A percentile compares a stretch with the other conserved stretches of the same genome.
These are phyloP conservation scores for Betula pendula DNA, from an alignment of 306 rosid species.

Conservation along the genomic window DNA sequence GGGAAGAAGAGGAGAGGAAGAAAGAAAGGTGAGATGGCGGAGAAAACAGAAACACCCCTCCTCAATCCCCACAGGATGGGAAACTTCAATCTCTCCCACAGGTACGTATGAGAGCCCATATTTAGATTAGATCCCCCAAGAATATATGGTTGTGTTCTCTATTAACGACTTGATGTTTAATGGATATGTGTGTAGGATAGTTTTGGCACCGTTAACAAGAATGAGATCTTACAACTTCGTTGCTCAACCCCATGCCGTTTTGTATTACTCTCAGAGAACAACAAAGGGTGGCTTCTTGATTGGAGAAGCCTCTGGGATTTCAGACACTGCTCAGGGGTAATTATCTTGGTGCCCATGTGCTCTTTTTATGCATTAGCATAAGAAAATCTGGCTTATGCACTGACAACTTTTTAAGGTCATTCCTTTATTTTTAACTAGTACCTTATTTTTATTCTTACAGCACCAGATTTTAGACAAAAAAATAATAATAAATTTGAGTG, in stretches of 20 bases:
- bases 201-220: slow-evolving; percentile 49
- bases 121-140: too few species aligned
- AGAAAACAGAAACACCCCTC: slow-evolving; percentile 29
- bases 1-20: slow-evolving; percentile 18
- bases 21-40: slow-evolving; percentile 6
- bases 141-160: too few species aligned
- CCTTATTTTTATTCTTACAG: too few species aligned
- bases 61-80: slow-evolving; percentile 71
- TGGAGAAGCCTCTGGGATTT: slow-evolving; percentile 50
- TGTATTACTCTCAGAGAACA: slow-evolving; percentile 50
- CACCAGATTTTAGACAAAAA: too few species aligned
- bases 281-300: slow-evolving; percentile 49
- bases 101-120: slow-evolving; percentile 32
- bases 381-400: too few species aligned
- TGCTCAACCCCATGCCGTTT: slow-evolving; percentile 49
- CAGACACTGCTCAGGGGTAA: slow-evolving; percentile 56
- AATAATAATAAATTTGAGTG: too few species aligned
- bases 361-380: neutral
- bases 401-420: too few species aligned
- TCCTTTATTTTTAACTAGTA: too few species aligned
- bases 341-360: neutral
- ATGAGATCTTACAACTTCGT: slow-evolving; percentile 43
- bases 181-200: slow-evolving; percentile 27
- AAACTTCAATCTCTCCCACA: slow-evolving; percentile 69
- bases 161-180: neutral